Base-by-base conservation (phyloP, 2,329 filamentous ascomycete genomes). In the Periconia macrospinosa region DNA sequence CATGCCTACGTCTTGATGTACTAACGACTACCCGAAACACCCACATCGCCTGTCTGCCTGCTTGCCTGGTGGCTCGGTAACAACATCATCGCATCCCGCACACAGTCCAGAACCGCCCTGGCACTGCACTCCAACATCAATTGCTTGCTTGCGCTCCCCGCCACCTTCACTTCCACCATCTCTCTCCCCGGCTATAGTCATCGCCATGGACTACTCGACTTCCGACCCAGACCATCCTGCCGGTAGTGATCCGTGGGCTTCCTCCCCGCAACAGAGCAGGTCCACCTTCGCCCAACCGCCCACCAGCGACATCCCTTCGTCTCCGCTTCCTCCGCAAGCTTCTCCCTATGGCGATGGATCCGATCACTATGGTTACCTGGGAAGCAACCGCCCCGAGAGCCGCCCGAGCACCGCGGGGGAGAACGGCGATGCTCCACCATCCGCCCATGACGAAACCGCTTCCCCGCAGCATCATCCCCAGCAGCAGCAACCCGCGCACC, bases 141-240 rank as follows among this genome's bases (percentile, higher is more conserved):
- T n/a, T n/a, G n/a, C n/a, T 66, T 65, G 49, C 58, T 46, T 37
- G 33, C 33, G 33, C 33, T 37, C 33, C 33, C 33, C 6, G 6
- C 33, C 5, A 37, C 33, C 15, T n/a, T 37, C 33, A n/a, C 33
- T n/a, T n/a, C 33, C 33, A n/a, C 15, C 11, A 37, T 14, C 52
- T n/a, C n/a, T n/a, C n/a, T n/a, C n/a, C n/a, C n/a, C n/a, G n/a
- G n/a, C n/a, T n/a, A n/a, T n/a, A n/a, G n/a, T n/a, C 58, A 45
- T 56, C 57, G 60, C 60, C 44, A 90, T 90, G 87, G 87, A 90
- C 70, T 90, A 89, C 71, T 86, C 85, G 40, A 59, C 67, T 52
- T 75, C 82, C 60, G 84, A 87, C 63, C 78, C 81, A 30, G 83
- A 86, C 50, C 79, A 84, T 66, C 81, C 83, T 43, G 77, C 78